These are phyloP conservation scores for Aureobasidium subglaciale DNA, from an alignment of 2,329 filamentous ascomycete genomes.

Conservation along the genomic window DNA sequence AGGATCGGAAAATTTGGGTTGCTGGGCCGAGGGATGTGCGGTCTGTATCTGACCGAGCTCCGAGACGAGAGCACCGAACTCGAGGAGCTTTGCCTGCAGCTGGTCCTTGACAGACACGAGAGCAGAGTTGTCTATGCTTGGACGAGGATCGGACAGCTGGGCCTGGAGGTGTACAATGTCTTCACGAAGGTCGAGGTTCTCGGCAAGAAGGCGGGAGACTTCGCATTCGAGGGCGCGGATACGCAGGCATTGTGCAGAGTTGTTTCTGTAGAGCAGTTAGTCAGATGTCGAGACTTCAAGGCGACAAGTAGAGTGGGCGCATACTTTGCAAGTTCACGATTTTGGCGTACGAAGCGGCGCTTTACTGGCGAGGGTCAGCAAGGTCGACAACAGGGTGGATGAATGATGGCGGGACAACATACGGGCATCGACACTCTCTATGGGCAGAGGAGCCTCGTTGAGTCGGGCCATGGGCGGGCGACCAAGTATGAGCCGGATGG, in stretches of 20 bases:
- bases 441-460: conserved; percentile 55
- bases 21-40: conserved; percentile 16
- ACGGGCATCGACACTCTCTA: conserved; percentile 66
- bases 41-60: conserved; percentile 46
- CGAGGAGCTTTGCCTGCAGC: conserved; percentile 64
- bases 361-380: conserved; percentile 50
- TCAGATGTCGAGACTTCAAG: not conserved
- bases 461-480: conserved; percentile 61
- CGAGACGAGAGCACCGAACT: conserved; percentile 61
- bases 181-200: conserved; percentile 67
- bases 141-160: conserved; percentile 53
- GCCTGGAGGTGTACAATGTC: conserved; percentile 64
- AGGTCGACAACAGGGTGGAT: not conserved
- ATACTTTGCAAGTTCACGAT: conserved; percentile 67
- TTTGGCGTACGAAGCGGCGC: conserved; percentile 72
- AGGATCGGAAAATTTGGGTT: conserved; percentile 19
- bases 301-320: conserved; percentile 3
- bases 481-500: not conserved
- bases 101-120: conserved; percentile 62
- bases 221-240: conserved; percentile 73
- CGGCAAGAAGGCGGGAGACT: conserved; percentile 64
- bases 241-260: conserved; percentile 68
- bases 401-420: conserved; percentile 35
- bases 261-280: conserved; percentile 44
- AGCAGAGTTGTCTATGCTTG: conserved; percentile 53